Conservation (phyloP, 495 filamentous ascomycete genomes). For the Neurospora sp. region DNA sequence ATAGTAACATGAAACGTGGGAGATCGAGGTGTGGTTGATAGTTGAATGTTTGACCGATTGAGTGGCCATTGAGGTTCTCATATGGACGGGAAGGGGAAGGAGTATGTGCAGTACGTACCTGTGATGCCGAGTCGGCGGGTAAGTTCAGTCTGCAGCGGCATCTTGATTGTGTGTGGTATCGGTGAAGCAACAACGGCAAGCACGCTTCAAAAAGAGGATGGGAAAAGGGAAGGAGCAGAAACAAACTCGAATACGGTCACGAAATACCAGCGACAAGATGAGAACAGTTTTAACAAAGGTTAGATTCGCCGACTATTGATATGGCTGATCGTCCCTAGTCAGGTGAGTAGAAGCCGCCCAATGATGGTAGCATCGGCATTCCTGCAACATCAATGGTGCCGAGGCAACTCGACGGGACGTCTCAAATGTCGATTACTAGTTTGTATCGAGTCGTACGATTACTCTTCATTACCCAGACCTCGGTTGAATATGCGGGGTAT, state of each 20-base stretch:
- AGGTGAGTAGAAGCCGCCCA: neutral
- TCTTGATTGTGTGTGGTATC: constrained; percentile 25
- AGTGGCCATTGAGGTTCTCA: neutral
- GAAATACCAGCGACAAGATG: neutral
- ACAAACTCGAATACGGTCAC: neutral
- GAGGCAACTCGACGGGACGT: neutral
- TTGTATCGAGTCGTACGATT: neutral
- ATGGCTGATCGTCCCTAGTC: neutral
- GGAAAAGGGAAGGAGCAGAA: neutral
- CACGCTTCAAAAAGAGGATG: neutral
- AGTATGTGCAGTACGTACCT: constrained; percentile 35
- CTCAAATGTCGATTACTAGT: neutral
- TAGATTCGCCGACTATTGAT: neutral
- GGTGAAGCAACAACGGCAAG: neutral
- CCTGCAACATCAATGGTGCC: neutral
- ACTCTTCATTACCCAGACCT: neutral
- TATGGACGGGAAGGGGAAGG: neutral
- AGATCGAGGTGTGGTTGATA: neutral
- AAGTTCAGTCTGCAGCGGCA: constrained; percentile 89
- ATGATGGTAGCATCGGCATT: neutral
- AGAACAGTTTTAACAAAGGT: neutral
- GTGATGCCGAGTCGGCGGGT: constrained; percentile 83
- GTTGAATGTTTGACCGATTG: neutral
- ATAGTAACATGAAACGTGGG: neutral
- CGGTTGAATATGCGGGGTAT: neutral